Percentiles rank a stretch among this genome's conserved stretches.
phyloP scores from a whole-genome alignment of 2,329 filamentous ascomycete genomes.

The Drechmeria coniospora region DNA sequence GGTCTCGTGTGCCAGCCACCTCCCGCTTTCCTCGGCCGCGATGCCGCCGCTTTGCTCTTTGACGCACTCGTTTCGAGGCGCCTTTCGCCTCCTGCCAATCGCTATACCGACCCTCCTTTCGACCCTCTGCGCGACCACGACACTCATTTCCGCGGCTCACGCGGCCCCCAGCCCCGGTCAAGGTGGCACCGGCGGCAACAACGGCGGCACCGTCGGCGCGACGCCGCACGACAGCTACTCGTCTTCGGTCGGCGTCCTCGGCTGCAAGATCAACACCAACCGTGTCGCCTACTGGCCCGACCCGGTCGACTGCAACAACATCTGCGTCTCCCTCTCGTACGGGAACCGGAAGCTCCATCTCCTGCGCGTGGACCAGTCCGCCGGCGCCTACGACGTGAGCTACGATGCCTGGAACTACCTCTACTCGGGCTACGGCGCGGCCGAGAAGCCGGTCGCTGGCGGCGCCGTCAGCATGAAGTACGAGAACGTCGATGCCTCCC shows the following conservation, averaged over 20 bases:
- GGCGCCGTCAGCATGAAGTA: constrained; percentile 32
- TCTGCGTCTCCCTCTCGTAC: constrained; percentile 38
- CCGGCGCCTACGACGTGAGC: constrained; percentile 40
- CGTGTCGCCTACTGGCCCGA: constrained; percentile 45
- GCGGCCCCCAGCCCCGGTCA: neutral
- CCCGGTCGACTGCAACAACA: constrained; percentile 36
- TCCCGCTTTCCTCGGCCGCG: too few relatives aligned
- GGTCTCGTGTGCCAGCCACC: too few relatives aligned
- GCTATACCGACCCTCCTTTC: too few relatives aligned
- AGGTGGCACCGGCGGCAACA: constrained; percentile 1
- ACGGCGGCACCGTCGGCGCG: constrained; percentile 14
- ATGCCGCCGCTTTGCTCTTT: too few relatives aligned
- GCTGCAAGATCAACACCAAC: constrained; percentile 45
- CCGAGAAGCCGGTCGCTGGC: constrained; percentile 27
- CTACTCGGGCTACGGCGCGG: constrained; percentile 29
- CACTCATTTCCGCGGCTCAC: neutral
- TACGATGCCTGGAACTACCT: constrained; percentile 51
- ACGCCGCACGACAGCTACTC: constrained; percentile 44
- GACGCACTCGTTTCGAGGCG: too few relatives aligned
- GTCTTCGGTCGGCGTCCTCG: constrained; percentile 42
- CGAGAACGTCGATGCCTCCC: constrained; percentile 24
- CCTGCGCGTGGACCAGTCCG: constrained; percentile 40
- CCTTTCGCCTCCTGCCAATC: too few relatives aligned
- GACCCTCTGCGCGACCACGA: neutral
- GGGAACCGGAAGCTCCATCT: constrained; percentile 38